Evolutionary conservation across 257 asterid genomes (phyloP), one percentile per base, ranked within the genome.

Genomic region (Agastache rugosa): DNA sequence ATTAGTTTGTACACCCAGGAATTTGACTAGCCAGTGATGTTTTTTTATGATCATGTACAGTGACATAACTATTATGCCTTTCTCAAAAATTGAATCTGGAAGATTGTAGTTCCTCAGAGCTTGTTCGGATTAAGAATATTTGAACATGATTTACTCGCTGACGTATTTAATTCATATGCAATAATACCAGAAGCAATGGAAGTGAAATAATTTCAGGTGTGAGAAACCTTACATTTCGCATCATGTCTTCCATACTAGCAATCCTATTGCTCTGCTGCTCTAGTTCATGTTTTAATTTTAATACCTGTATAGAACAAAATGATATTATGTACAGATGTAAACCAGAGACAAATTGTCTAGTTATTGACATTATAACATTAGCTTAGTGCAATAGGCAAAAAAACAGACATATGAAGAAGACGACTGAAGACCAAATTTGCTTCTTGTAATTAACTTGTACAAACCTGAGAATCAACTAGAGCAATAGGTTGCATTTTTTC

Each of bases 401-500:
- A 29, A 45, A 31, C 16, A 14, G 19, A 35, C 58, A 37, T 51
- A 47, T 22, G 14, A 63, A 75, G 53, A 37, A 53, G 25, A 61
- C 56, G 41, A 61, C 31, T 41, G 71, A 44, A 61, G 11, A 47
- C 61, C 22, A 22, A 23, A 51, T 25, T 31, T 22, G 45, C 23
- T 34, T 69, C 22, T 35, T 39, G 34, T 67, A 65, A 72, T 17
- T 14, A 67, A 72, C 67, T 39, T 48, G 62, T 41, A 47, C 73
- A 73, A 77, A 88, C 91, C 91, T 83, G 83, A 75, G 76, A 74
- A 56, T 87, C 85, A 64, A 80, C 83, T 15, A 60, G 48, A 3
- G 53, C 70, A 60, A 67, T 53, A 69, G 82, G 72, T 27, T 44
- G 71, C 69, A 73, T 47, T 47, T 63, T 39, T 68, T 82, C 90